Base-by-base conservation (phyloP, 225 moss, liverwort and hornwort species). In the Pseudoscleropodium purum region DNA sequence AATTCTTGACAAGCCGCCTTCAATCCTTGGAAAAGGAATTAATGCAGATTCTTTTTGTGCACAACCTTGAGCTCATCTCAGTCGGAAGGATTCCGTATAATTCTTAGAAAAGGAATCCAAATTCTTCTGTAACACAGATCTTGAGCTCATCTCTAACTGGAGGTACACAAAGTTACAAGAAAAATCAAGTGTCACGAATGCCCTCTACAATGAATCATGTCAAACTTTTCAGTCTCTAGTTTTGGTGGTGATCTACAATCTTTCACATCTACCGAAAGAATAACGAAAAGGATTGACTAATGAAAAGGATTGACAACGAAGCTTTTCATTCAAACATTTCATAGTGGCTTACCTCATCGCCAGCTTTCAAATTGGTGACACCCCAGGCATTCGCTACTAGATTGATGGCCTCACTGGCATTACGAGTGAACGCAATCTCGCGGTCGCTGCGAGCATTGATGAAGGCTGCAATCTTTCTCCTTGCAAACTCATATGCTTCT, bases 321-420 rank as follows among this genome's bases (percentile, higher is more conserved):
- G 41, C 41, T 56, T 37, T 19, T 8, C 67, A 60, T 49, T 37
- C 18, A 83, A 49, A 26, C 17, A 63, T 16, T 13, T 7, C 5
- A 10, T 27, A 23, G 31, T 10, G 11, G 19, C n/a, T 75, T 27
- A 96, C 98, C 96, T 98, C 98, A 82, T 98, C 98, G 80, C 97
- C 98, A 80, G 93, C 94, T 87, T 93, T 91, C 52, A 96, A 87
- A 70, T 97, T 94, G 61, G 93, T 75, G 14, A 95, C 82, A 74
- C 94, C 98, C 98, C 96, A 97, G 20, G 95, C 60, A 83, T 95
- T 92, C 15, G 98, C 97, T 36, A 98, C 96, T 51, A 98, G 97
- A 85, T 98, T 98, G 60, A 98, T 97, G 56, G 97, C 97, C 89
- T 98, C 98, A 41, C 89, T 94, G 15, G 98, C 98, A 90, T 96